Evolutionary conservation across 192 early-diverging fungal species (phyloP).

Genomic region (Thamnidium elegans): DNA sequence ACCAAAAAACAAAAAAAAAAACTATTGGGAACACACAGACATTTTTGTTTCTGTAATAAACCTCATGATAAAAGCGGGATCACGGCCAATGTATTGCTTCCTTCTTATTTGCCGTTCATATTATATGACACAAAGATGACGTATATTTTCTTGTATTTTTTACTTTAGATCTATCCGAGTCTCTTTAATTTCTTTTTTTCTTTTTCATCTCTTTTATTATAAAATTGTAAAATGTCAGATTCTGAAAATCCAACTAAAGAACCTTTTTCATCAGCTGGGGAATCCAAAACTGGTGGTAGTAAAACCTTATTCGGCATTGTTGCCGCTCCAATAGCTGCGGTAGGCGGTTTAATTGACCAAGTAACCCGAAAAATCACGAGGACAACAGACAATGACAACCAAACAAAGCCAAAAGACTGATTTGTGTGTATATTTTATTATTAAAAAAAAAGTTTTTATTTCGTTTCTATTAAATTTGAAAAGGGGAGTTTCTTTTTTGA

Average conservation of each 20-base stretch:
- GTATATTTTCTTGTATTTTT: background rate
- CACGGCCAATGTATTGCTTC: no score
- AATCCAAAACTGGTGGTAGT: background rate
- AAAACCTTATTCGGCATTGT: background rate
- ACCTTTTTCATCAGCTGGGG: conserved; percentile 2
- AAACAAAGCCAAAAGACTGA: background rate
- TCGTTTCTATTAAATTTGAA: background rate
- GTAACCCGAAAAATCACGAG: conserved; percentile 8
- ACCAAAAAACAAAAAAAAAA: no score
- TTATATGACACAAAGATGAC: conserved; percentile 3
- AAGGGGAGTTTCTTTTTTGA: background rate
- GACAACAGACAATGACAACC: background rate
- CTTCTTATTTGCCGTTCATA: background rate
- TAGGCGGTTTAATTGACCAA: conserved; percentile 13
- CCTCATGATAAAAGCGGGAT: no score
- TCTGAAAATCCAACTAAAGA: conserved; percentile 8
- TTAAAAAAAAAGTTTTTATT: background rate
- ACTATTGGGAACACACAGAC: no score
- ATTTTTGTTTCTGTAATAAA: no score
- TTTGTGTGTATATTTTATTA: background rate
- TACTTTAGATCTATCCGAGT: no score
- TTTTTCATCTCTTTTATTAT: background rate
- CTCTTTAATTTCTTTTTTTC: background rate
- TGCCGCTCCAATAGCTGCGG: conserved; percentile 4
- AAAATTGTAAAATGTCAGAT: background rate